These are phyloP conservation scores for Eucalyptus tenuipes DNA, from an alignment of 345 rosid genomes.

Conservation along the genomic window DNA sequence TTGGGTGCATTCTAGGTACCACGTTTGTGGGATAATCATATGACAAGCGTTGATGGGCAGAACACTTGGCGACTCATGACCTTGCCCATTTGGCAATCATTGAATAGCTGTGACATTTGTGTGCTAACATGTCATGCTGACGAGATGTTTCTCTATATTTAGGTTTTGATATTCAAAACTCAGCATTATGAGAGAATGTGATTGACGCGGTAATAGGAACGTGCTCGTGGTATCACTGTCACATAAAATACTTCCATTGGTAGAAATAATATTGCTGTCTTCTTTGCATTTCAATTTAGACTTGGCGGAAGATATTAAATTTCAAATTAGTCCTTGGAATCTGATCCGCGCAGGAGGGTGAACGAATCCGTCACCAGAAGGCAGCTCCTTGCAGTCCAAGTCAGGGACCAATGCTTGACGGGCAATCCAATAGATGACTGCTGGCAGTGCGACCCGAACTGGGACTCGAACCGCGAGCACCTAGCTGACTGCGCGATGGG, in stretches of 20 bases:
- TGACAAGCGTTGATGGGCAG: background rate
- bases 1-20: background rate
- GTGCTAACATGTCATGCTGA: background rate
- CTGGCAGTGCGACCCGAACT: conserved; percentile 3
- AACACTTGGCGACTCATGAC: background rate
- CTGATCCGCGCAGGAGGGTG: background rate
- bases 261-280: background rate
- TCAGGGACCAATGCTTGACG: background rate
- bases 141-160: background rate
- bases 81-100: background rate
- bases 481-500: conserved; percentile 2
- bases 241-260: background rate
- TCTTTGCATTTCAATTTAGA: background rate
- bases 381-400: background rate
- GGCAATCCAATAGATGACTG: conserved; percentile 6
- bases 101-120: background rate
- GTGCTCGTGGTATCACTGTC: too few species aligned
- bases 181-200: too few species aligned
- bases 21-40: background rate
- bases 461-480: background rate
- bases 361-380: background rate
- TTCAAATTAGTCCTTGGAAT: background rate
- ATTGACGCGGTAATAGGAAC: too few species aligned
- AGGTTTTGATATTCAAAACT: too few species aligned
- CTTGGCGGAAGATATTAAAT: background rate